Base-by-base conservation (phyloP, 139 green algal genomes). In the Chlorella sorokiniana region DNA sequence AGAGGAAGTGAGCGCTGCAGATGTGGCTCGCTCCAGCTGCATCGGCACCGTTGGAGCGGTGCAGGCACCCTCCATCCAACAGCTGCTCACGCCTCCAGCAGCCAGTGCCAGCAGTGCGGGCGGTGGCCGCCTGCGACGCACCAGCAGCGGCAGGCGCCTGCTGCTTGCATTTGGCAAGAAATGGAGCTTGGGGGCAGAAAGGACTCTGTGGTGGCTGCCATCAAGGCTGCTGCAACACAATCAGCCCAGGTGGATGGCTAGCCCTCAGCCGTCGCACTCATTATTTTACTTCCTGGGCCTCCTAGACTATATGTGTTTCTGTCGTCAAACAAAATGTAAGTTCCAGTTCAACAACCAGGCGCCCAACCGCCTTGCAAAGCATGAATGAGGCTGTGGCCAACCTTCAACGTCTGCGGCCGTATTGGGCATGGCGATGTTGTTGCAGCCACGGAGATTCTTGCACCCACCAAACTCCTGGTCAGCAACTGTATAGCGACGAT, bases 21-120 rank as follows among this genome's bases (percentile, higher is more conserved):
- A 56, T 29, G 72, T 25, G 16, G 25, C 74, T 25, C 1, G 64
- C 31, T 48, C 31, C 64, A 42, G 64, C 8, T 27, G 25, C 41
- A 44, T 71, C n/a, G 59, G 61, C 41, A 22, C 52, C 59, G 72
- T 72, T 27, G 62, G 40, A 27, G 59, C 59, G 1, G 6, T 81
- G 59, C 75, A 81, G 75, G 75, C 73, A 0, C 73, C 73, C 1
- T 79, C 73, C 54, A 79, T 79, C 37, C 73, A 69, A 54, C 73
- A 79, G 75, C 75, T 81, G 41, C 75, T 81, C 59, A 45, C 37
- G 14, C 75, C 75, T 31, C 59, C 41, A 20, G n/a, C 41, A 2
- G 41, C 75, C 64, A 71, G 14, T 18, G 40, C 41, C 23, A 31
- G 45, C 9, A 33, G 44, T 27, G 42, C 10, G n/a, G 23, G 44